Percentiles rank a stretch among this genome's conserved stretches.
Evolutionary conservation across 495 filamentous ascomycete species (phyloP).

Genomic region (Tuber aestivum): DNA sequence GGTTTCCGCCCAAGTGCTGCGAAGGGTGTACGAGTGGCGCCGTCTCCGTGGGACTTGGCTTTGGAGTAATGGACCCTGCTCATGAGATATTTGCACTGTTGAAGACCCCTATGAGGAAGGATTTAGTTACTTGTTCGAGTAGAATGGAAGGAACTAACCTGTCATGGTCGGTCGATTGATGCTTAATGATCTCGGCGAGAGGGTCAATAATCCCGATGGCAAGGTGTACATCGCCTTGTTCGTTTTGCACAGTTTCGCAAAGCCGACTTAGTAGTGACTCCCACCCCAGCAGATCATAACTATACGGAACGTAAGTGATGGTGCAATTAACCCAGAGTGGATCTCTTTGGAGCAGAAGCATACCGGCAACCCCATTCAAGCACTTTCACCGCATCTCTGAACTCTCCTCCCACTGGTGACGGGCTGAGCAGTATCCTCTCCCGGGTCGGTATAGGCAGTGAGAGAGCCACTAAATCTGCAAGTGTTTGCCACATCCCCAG

Average conservation of each 20-base stretch:
- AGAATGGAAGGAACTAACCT: constrained; percentile 12
- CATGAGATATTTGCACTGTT: neutral
- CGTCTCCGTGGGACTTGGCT: constrained; percentile 6
- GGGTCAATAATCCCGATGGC: constrained; percentile 64
- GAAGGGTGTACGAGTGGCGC: constrained; percentile 12
- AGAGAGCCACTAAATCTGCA: constrained; percentile 41
- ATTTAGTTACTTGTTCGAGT: neutral
- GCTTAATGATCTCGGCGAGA: constrained; percentile 52
- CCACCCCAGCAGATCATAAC: constrained; percentile 51
- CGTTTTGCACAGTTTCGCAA: constrained; percentile 53
- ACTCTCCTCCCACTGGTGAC: constrained; percentile 51
- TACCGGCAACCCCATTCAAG: constrained; percentile 58
- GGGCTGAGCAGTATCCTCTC: constrained; percentile 25
- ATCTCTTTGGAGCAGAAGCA: constrained; percentile 36
- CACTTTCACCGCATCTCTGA: constrained; percentile 62
- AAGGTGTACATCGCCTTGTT: constrained; percentile 61
- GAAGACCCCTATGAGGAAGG: neutral
- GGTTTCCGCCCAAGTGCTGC: constrained; percentile 17
- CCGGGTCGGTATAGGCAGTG: constrained; percentile 38
- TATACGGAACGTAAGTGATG: neutral
- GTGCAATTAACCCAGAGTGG: constrained; percentile 40
- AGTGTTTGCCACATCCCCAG: constrained; percentile 45
- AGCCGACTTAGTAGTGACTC: constrained; percentile 55
- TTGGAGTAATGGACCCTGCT: constrained; percentile 28
- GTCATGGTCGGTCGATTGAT: constrained; percentile 20